phyloP scores from a whole-genome alignment of 306 rosid genomes.

The Castanopsis chinensis region DNA sequence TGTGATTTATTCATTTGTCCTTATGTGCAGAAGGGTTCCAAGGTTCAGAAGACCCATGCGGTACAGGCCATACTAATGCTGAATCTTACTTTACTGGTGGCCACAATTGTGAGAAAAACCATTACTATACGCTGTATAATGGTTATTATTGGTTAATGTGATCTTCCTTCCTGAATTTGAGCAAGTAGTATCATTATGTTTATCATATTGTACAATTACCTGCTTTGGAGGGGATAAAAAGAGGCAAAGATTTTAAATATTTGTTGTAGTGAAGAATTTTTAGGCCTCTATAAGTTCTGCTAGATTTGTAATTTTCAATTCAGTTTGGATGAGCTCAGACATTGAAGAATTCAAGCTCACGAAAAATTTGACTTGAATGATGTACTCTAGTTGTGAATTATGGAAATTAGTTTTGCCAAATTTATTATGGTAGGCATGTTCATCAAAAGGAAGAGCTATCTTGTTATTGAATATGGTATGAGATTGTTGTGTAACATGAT shows the following conservation, averaged over 20 bases:
- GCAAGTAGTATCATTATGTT: slow-evolving; percentile 22
- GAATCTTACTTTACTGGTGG: slow-evolving; percentile 32
- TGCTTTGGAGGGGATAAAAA: slow-evolving; percentile 20
- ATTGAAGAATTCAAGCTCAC: not conserved
- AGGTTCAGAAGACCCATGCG: slow-evolving; percentile 92
- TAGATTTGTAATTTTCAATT: slow-evolving; percentile 25
- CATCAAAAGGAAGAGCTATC: not conserved
- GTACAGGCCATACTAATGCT: slow-evolving; percentile 78
- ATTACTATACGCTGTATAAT: slow-evolving; percentile 25
- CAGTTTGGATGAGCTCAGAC: not conserved
- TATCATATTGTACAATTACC: slow-evolving; percentile 5
- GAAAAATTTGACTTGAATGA: not conserved
- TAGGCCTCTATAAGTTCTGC: not conserved
- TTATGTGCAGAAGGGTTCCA: slow-evolving; percentile 78
- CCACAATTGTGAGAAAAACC: slow-evolving; percentile 15
- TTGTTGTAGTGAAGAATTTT: not conserved
- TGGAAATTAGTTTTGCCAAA: not conserved
- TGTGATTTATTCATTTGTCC: slow-evolving; percentile 17
- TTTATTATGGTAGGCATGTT: not conserved
- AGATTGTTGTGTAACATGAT: too few relatives aligned
- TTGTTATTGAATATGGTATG: too few relatives aligned
- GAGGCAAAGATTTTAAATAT: slow-evolving; percentile 20
- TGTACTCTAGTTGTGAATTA: not conserved
- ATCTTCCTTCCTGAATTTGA: slow-evolving; percentile 27
- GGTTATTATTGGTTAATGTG: slow-evolving; percentile 25